Evolutionary conservation across 2,329 filamentous ascomycete species (phyloP), one percentile per base, ranked within the genome.

Genomic region (Lachnellula occidentalis): DNA sequence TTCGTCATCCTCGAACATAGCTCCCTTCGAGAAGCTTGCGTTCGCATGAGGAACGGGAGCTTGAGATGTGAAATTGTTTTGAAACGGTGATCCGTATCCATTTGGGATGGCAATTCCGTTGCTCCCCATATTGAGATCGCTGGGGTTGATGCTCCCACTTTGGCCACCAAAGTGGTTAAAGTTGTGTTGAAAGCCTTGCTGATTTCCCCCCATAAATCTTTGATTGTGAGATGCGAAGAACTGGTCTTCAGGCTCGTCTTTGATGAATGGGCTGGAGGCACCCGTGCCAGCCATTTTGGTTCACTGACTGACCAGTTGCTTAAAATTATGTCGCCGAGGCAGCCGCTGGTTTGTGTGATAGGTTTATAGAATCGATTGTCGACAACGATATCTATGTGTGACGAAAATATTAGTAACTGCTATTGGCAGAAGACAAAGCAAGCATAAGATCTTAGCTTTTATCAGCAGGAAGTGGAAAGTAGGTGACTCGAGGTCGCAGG

Each of bases 1-100:
- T 69, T 96, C 92, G 60, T 96, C 92, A 61, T 96, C 92, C 58
- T 83, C 86, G 61, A 96, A 92, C 41, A 87, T 80, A 11, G 89
- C 87, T 56, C 87, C 87, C 63, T 85, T 85, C 45, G 87, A 86
- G 74, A 91, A 96, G 69, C 82, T 86, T 55, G 83, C 85, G 34
- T 81, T 78, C 61, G 85, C 76, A 67, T 81, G 76, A 22, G 74
- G 74, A 59, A 73, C 74, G 21, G 74, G 74, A 59, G 74, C 74
- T 50, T 74, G 73, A 22, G 78, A 74, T 54, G 74, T 75, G 66
- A 79, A 85, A 64, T 78, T 80, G 70, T 86, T 84, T 64, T 78
- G 77, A 63, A 83, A 88, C 1, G 81, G 79, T 37, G 80, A 77
- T 21, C 80, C 82, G 58, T 69, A 73, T 53, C 63, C 75, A 61